A percentile compares a stretch with the other conserved stretches of the same genome.
These are phyloP conservation scores for Quercus gilva DNA, from an alignment of 306 rosid genomes.

Conservation along the genomic window DNA sequence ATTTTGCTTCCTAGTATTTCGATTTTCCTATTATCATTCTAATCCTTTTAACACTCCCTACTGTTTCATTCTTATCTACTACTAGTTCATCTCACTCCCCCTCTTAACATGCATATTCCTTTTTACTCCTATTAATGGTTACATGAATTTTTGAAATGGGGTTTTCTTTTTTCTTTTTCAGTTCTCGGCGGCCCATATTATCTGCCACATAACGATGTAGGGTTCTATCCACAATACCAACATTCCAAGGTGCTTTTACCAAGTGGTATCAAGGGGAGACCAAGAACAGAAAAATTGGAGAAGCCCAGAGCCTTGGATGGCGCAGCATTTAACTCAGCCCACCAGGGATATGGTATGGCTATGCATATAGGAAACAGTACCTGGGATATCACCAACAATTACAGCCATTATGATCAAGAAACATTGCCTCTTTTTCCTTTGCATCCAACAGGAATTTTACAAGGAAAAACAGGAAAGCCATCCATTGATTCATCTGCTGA, in stretches of 20 bases:
- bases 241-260: constrained; percentile 35
- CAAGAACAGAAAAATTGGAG: constrained; percentile 18
- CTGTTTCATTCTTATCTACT: not conserved
- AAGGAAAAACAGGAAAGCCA: constrained; percentile 25
- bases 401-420: constrained; percentile 29
- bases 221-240: constrained; percentile 32
- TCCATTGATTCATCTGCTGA: constrained; percentile 27
- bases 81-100: not conserved
- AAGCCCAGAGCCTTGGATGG: constrained; percentile 20
- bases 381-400: not conserved
- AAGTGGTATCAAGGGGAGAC: constrained; percentile 32
- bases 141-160: not conserved
- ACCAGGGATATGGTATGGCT: constrained; percentile 8
- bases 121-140: not conserved
- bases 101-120: not conserved
- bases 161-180: constrained; percentile 15
- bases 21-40: not conserved
- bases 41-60: too few relatives aligned
- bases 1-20: not conserved
- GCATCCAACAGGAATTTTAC: constrained; percentile 69
- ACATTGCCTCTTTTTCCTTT: constrained; percentile 79
- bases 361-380: not conserved
- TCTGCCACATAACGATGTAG: constrained; percentile 42
- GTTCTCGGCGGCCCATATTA: constrained; percentile 55
- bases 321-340: constrained; percentile 17